Base-by-base conservation (phyloP, 805 yeast genomes). In the Candida krabiensis region DNA sequence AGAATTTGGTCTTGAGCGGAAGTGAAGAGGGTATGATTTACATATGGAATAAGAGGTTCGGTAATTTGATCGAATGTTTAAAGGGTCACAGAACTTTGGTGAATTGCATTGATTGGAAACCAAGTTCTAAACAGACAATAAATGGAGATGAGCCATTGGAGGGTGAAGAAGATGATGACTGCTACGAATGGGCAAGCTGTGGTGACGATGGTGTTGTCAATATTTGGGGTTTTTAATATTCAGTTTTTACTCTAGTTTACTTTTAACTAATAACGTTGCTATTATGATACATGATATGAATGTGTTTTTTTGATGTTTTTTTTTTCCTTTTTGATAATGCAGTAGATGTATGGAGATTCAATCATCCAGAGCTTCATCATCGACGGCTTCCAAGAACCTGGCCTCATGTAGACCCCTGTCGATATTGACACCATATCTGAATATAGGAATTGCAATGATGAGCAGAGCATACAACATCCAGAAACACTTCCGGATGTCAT, bases 1-100 rank as follows among this genome's bases (percentile, higher is more conserved):
- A 86, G 49, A 79, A 80, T 45, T 66, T 86, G 35, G 75, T 87
- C 0, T 64, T 83, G n/a, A 78, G 88, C 47, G 96, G 96, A 0
- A 79, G 90, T 30, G 95, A 86, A 54, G 95, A 89, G 58, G 88
- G 88, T 0, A 68, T 73, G 37, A 71, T 86, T 3, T 87, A 80
- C 56, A 67, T 89, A 2, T 88, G 96, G 95, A 85, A 85, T 53
- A 69, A 82, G 15, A 70, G 72, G 33, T 80, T 80, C 18, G 89
- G 93, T 5, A 80, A 80, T 41, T 67, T 86, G 17, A 63, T 89
- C 3, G 72, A 74, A 4, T 66, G 77, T 11, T 63, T 85, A 15
- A 69, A 75, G 28, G 91, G 81, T 2, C 95, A 86, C 57, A 58
- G 60, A 9, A 78, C 78, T 0, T 65, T 79, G 42, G 85, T 91